Evolutionary conservation across 306 rosid genomes (phyloP).

Genomic region (Vigna nakashimae): DNA sequence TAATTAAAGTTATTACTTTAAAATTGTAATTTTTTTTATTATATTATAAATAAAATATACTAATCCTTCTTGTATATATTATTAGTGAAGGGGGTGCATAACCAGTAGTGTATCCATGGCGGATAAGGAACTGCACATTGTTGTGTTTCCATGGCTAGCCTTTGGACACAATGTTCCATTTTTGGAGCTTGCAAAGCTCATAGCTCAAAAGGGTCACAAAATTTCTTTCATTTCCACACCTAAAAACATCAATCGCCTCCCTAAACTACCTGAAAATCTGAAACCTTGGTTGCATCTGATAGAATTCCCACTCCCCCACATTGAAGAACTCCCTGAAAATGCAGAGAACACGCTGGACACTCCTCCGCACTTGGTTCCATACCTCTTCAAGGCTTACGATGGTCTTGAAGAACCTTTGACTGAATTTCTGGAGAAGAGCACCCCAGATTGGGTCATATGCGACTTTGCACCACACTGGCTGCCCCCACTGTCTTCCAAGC

Average conservation of each 20-base stretch:
- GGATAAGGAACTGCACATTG: not conserved
- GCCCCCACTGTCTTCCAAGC: not conserved
- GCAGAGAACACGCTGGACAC: not conserved
- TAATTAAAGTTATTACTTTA: no score
- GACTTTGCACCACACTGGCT: not conserved
- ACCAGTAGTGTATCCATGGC: not conserved
- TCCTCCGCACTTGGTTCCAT: not conserved
- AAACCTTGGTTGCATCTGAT: not conserved
- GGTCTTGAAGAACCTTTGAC: not conserved
- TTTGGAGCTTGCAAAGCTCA: not conserved
- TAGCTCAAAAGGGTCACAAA: conserved; percentile 28
- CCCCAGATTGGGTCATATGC: not conserved
- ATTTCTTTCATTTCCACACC: conserved; percentile 10
- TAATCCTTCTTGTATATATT: no score
- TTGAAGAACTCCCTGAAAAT: not conserved
- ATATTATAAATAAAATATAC: no score
- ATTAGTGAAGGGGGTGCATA: not conserved
- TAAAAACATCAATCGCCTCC: not conserved
- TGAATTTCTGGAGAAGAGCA: not conserved
- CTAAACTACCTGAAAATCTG: not conserved
- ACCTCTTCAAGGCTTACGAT: not conserved
- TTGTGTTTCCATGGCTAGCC: conserved; percentile 3
- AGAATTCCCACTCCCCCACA: not conserved
- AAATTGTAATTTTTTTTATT: no score
- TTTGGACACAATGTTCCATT: not conserved